Conservation (phyloP, 306 rosid species). For the Delonix regia region DNA sequence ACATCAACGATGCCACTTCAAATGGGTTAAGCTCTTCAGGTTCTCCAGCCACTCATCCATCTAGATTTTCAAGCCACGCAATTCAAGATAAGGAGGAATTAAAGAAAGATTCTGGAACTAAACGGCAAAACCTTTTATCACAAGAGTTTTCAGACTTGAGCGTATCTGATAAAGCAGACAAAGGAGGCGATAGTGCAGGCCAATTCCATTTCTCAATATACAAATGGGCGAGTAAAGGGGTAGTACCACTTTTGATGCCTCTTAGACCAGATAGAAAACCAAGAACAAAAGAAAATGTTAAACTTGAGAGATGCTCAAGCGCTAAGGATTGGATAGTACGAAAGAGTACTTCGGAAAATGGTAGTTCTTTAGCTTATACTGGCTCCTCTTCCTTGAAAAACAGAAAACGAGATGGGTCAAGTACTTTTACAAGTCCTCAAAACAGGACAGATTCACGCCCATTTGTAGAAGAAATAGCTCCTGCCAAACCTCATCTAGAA, state of each 20-base stretch:
- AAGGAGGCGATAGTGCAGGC: slow-evolving; percentile 40
- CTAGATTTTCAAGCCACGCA: slow-evolving; percentile 61
- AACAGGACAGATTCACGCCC: slow-evolving; percentile 35
- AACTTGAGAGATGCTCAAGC: slow-evolving; percentile 51
- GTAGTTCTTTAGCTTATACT: slow-evolving; percentile 32
- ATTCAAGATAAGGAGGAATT: slow-evolving; percentile 45
- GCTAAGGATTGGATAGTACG: slow-evolving; percentile 38
- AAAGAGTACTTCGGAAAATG: slow-evolving; percentile 39
- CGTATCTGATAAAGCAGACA: slow-evolving; percentile 43
- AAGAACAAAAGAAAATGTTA: slow-evolving; percentile 49
- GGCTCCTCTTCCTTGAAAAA: slow-evolving; percentile 31
- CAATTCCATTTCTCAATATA: slow-evolving; percentile 93
- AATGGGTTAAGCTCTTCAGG: slow-evolving; percentile 46
- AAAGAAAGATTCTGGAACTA: slow-evolving; percentile 38
- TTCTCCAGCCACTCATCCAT: slow-evolving; percentile 46
- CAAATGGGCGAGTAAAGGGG: slow-evolving; percentile 93
- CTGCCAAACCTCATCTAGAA: slow-evolving; percentile 38
- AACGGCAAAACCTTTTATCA: slow-evolving; percentile 47
- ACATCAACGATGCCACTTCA: slow-evolving; percentile 39
- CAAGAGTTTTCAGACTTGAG: slow-evolving; percentile 41
- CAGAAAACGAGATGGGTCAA: slow-evolving; percentile 42
- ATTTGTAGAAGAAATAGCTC: slow-evolving; percentile 34
- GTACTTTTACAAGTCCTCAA: slow-evolving; percentile 29
- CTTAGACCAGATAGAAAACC: slow-evolving; percentile 57
- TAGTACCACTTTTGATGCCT: slow-evolving; percentile 61